phyloP scores from a whole-genome alignment of 2,329 filamentous ascomycete species.

The Alternaria sp. region DNA sequence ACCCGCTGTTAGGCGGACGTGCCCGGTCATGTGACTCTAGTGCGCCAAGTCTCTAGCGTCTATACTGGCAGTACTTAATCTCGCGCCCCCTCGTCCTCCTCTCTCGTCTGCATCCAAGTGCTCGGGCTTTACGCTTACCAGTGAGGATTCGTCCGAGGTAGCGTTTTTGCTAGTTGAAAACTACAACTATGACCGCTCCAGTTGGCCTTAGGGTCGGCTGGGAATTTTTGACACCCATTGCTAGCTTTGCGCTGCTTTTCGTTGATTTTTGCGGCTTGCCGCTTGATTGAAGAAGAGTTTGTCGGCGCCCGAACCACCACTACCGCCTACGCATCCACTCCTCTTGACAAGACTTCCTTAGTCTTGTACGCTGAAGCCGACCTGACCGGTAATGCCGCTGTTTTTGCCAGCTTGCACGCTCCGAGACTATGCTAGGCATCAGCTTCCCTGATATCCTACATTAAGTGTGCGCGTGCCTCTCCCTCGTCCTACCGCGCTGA shows the following conservation, averaged over 20 bases:
- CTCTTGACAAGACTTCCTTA: not conserved
- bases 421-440: not conserved
- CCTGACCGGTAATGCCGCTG: not conserved
- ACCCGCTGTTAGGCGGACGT: not conserved
- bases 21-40: constrained; percentile 26
- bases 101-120: constrained; percentile 53
- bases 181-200: constrained; percentile 79
- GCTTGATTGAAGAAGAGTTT: constrained; percentile 41
- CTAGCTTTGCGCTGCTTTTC: constrained; percentile 35
- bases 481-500: not conserved
- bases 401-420: not conserved
- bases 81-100: constrained; percentile 11
- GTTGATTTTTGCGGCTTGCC: constrained; percentile 39
- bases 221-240: constrained; percentile 77
- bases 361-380: not conserved
- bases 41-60: constrained; percentile 26
- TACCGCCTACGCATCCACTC: not conserved
- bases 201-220: constrained; percentile 72
- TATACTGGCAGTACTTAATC: constrained; percentile 11
- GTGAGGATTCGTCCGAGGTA: constrained; percentile 88
- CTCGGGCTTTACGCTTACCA: constrained; percentile 82
- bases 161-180: constrained; percentile 93
- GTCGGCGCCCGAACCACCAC: not conserved
- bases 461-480: not conserved
- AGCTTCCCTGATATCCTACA: not conserved